Conservation (phyloP, 1,284 basidiomycete genomes). For the Entoloma clypeatum region DNA sequence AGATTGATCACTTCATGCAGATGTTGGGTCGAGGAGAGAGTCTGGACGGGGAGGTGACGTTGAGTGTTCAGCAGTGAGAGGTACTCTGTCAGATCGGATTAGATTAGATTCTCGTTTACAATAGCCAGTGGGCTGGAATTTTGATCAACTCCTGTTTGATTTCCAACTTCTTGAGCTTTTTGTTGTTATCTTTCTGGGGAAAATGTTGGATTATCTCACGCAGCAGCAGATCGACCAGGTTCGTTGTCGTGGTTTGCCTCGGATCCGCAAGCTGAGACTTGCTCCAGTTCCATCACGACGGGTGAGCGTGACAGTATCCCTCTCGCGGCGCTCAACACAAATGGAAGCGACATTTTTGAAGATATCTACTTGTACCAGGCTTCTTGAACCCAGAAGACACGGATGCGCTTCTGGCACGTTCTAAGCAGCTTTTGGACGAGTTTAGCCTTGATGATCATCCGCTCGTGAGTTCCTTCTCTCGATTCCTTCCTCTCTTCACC, state of each 20-base stretch:
- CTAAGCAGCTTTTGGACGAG: constrained; percentile 69
- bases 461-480: constrained; percentile 46
- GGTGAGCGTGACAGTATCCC: constrained; percentile 30
- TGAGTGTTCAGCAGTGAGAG: neutral
- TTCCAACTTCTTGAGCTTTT: too few relatives aligned
- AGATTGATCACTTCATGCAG: constrained; percentile 73
- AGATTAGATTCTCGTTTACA: neutral
- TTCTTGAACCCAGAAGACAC: constrained; percentile 68
- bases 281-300: constrained; percentile 45
- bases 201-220: constrained; percentile 40
- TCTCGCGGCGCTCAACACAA: neutral
- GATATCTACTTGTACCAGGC: constrained; percentile 75
- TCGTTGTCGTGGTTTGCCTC: constrained; percentile 6
- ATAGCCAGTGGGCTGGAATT: too few relatives aligned
- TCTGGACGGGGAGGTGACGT: constrained; percentile 31
- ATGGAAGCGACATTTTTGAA: constrained; percentile 25
- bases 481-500: too few relatives aligned
- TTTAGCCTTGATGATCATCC: constrained; percentile 83
- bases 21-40: constrained; percentile 54
- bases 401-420: constrained; percentile 60
- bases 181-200: too few relatives aligned
- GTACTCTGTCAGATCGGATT: constrained; percentile 13
- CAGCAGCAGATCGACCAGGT: constrained; percentile 52
- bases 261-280: constrained; percentile 1
- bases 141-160: too few relatives aligned